Evolutionary conservation across 495 filamentous ascomycete genomes (phyloP), one percentile per base, ranked within the genome.

Genomic region (Penicillium ochrochloron): DNA sequence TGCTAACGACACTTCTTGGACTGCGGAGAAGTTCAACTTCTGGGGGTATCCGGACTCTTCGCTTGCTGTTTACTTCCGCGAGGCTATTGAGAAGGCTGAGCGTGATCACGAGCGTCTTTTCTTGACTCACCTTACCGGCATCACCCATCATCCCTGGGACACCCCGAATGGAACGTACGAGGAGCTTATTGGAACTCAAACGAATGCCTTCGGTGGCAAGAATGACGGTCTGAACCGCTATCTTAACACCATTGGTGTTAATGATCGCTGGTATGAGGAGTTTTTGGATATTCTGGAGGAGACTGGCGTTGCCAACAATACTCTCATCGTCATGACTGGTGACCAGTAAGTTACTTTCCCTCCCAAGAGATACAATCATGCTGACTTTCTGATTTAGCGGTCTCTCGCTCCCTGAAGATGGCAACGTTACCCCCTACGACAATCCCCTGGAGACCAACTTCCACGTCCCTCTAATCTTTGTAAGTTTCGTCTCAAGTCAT

Each of bases 371-470:
- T 31, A 17, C 6, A 19, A 39, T 19, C 2, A 35, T 52, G n/a
- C 64, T 66, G 51, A 66, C 72, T 2, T 69, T 52, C 25, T 8
- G 17, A 10, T 33, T 33, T 31, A 76, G 73, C 59, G 78, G 81
- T 27, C 68, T 82, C 11, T 78, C 79, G 4, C 76, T 83, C 48
- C 77, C 75, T 50, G 77, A 82, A 42, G 77, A 82, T 52, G 73
- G 76, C 58, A 76, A 75, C 12, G 66, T 79, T 41, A 80, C 80
- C 11, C 78, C 80, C 14, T 85, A 83, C 57, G 78, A 80, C 60
- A 85, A 85, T 67, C 81, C 81, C 8, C 79, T 83, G 53, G 72
- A 82, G 57, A 75, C 75, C 59, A 83, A 78, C 67, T 80, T 83
- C 70, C 78, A 81, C 61, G 79, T 85, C 6, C 82, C 82, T 6